Evolutionary conservation across 768 basidiomycete genomes (phyloP).

Genomic region (Pleurotus tuber-regium): DNA sequence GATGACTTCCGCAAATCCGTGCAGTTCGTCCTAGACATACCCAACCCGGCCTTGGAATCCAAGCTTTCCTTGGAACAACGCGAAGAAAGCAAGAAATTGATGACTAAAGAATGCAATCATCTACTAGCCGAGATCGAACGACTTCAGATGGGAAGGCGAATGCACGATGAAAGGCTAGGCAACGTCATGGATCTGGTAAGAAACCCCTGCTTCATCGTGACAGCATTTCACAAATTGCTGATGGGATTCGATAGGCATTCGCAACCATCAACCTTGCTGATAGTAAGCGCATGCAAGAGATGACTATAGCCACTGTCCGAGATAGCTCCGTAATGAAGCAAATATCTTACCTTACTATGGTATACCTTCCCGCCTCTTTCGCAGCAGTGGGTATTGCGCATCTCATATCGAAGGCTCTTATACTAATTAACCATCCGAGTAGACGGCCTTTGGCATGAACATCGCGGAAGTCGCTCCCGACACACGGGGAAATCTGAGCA

Average conservation of each 20-base stretch:
- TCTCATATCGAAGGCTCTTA: background rate
- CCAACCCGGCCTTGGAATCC: slow-evolving; percentile 35
- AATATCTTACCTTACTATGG: slow-evolving; percentile 46
- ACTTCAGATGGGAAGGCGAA: slow-evolving; percentile 33
- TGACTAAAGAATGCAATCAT: slow-evolving; percentile 43
- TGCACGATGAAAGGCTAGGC: slow-evolving; percentile 49
- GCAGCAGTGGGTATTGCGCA: slow-evolving; percentile 22
- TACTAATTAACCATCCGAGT: too few relatives aligned
- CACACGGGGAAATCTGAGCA: slow-evolving; percentile 35
- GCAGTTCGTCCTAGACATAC: slow-evolving; percentile 37
- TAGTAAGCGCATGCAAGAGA: slow-evolving; percentile 37
- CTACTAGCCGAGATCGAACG: slow-evolving; percentile 50
- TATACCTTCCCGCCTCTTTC: slow-evolving; percentile 47
- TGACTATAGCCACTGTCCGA: slow-evolving; percentile 38
- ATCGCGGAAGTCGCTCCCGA: slow-evolving; percentile 18
- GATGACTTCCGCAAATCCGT: slow-evolving; percentile 47
- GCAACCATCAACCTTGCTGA: slow-evolving; percentile 47
- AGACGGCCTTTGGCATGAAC: slow-evolving; percentile 41
- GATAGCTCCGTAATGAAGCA: slow-evolving; percentile 33
- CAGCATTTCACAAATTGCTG: background rate
- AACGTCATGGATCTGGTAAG: slow-evolving; percentile 52
- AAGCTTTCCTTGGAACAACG: background rate
- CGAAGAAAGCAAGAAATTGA: background rate
- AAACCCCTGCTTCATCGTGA: background rate
- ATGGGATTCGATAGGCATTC: slow-evolving; percentile 33